Evolutionary conservation across 495 filamentous ascomycete species (phyloP).

Genomic region (Glarea lozoyensis): DNA sequence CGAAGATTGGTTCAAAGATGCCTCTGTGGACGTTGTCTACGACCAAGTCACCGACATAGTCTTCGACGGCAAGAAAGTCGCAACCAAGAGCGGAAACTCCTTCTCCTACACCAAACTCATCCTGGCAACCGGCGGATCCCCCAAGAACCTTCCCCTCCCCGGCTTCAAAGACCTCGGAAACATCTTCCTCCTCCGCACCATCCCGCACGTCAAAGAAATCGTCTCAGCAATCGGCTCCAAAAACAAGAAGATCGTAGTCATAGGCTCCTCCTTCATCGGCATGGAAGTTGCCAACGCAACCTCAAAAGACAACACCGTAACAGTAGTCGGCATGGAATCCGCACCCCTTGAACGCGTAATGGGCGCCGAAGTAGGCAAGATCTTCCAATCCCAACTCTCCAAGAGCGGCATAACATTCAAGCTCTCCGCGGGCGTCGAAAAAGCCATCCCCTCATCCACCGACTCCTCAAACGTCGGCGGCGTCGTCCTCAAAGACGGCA

Average conservation of each 20-base stretch:
- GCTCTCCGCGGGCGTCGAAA: conserved; percentile 70
- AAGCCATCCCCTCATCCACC: conserved; percentile 58
- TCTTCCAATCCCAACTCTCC: conserved; percentile 69
- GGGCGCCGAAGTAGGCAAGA: conserved; percentile 69
- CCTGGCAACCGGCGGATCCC: conserved; percentile 76
- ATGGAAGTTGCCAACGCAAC: conserved; percentile 88
- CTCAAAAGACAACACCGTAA: conserved; percentile 65
- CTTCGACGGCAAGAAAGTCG: conserved; percentile 61
- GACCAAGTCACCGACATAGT: conserved; percentile 73
- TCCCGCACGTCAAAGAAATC: conserved; percentile 70
- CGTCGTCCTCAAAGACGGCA: conserved; percentile 80
- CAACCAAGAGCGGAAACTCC: conserved; percentile 60
- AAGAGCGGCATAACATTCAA: conserved; percentile 83
- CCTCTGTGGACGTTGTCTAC: conserved; percentile 57
- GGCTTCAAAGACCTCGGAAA: conserved; percentile 84
- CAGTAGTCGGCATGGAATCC: conserved; percentile 89
- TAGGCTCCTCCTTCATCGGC: conserved; percentile 89
- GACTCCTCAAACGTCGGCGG: conserved; percentile 64
- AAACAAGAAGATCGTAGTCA: conserved; percentile 83
- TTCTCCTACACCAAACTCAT: conserved; percentile 80
- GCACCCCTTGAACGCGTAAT: conserved; percentile 81
- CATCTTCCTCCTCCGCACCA: conserved; percentile 71
- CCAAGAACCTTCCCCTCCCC: conserved; percentile 66
- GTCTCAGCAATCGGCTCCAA: conserved; percentile 68
- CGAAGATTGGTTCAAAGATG: conserved; percentile 65